Evolutionary conservation across 305 asterid genomes (phyloP).

Genomic region (Rubia occidens): DNA sequence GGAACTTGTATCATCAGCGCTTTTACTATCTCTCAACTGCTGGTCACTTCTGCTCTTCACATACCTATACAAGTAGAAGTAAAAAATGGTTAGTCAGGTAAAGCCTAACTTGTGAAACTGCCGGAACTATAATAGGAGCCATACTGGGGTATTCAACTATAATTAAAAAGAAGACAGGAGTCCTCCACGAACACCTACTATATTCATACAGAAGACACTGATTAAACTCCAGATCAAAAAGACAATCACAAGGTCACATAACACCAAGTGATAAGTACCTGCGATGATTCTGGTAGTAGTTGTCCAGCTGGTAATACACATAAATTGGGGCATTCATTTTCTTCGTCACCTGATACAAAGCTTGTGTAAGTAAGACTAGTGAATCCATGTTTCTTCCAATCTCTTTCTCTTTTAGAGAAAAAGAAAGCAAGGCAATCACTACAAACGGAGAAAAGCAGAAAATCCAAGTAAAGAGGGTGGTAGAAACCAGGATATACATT

Average conservation of each 20-base stretch:
- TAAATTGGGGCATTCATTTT: constrained; percentile 63
- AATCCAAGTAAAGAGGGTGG: neutral
- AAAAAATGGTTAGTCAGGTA: neutral
- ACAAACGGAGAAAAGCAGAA: neutral
- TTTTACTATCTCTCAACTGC: constrained; percentile 46
- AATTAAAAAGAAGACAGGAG: neutral
- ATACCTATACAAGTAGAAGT: constrained; percentile 30
- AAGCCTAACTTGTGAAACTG: neutral
- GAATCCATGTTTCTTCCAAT: neutral
- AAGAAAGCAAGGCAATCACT: neutral
- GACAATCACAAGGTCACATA: neutral
- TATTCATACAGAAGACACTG: neutral
- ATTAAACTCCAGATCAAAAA: neutral
- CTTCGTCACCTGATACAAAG: constrained; percentile 53
- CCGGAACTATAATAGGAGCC: neutral
- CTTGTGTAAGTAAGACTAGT: constrained; percentile 15
- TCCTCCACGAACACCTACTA: neutral
- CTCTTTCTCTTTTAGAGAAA: neutral
- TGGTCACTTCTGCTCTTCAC: constrained; percentile 88
- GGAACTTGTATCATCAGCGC: constrained; percentile 26
- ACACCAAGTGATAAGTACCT: constrained; percentile 34
- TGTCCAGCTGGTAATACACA: constrained; percentile 88
- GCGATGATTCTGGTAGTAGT: constrained; percentile 88
- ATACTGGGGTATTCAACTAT: neutral
- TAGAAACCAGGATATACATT: constrained; percentile 29